phyloP scores from a whole-genome alignment of 768 basidiomycete genomes.

The Lactarius sp. region DNA sequence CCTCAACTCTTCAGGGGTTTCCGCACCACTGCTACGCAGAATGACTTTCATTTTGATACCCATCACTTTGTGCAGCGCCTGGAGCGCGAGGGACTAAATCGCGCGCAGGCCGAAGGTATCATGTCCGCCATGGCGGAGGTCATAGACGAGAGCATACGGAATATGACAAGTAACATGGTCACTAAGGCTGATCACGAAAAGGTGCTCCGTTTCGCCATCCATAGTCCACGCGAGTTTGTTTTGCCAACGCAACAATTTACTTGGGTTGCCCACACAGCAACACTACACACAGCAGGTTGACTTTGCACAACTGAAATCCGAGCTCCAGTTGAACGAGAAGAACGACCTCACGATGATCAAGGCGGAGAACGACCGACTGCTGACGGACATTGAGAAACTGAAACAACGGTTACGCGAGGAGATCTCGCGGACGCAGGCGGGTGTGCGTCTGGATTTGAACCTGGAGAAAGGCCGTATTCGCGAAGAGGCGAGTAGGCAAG shows the following conservation, averaged over 20 bases:
- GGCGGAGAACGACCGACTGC: constrained; percentile 92
- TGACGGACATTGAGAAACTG: constrained; percentile 87
- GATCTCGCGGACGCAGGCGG: constrained; percentile 86
- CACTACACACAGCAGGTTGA: constrained; percentile 96
- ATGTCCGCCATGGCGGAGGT: constrained; percentile 97
- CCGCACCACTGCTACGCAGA: constrained; percentile 12
- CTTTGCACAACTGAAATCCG: constrained; percentile 94
- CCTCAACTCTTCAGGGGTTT: constrained; percentile 7
- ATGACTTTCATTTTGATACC: constrained; percentile 87
- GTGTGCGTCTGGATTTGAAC: constrained; percentile 91
- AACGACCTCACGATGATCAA: constrained; percentile 95
- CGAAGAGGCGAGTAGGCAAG: constrained; percentile 87
- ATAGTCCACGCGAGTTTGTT: background rate
- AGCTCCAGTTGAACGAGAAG: constrained; percentile 93
- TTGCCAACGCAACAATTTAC: background rate
- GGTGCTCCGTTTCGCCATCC: constrained; percentile 38
- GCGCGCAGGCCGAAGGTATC: constrained; percentile 92
- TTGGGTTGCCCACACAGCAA: constrained; percentile 44
- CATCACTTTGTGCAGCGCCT: constrained; percentile 91
- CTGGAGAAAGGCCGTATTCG: constrained; percentile 94
- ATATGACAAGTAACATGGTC: constrained; percentile 96
- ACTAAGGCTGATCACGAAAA: constrained; percentile 96
- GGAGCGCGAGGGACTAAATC: constrained; percentile 82
- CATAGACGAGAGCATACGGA: constrained; percentile 93
- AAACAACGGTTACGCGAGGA: constrained; percentile 92